phyloP scores from a whole-genome alignment of 805 yeast genomes.

The Candida nemodendra region DNA sequence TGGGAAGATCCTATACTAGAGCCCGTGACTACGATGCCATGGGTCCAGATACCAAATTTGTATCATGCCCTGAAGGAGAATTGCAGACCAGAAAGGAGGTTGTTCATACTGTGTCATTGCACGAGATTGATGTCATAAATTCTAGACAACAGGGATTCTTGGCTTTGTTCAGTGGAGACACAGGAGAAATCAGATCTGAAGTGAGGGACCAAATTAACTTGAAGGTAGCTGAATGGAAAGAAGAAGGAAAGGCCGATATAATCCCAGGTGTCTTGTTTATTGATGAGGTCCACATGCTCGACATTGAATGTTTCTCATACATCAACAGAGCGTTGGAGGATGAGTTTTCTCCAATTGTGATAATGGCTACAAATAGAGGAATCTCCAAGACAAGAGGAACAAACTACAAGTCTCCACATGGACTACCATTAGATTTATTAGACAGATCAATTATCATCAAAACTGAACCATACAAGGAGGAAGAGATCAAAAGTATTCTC shows the following conservation, averaged over 20 bases:
- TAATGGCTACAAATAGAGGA: slow-evolving; percentile 95
- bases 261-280: slow-evolving; percentile 97
- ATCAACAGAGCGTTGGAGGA: slow-evolving; percentile 92
- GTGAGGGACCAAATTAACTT: slow-evolving; percentile 56
- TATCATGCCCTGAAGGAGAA: slow-evolving; percentile 97
- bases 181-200: slow-evolving; percentile 90
- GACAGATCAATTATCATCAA: slow-evolving; percentile 90
- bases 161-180: slow-evolving; percentile 64
- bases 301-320: slow-evolving; percentile 93
- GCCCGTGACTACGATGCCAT: slow-evolving; percentile 98
- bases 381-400: slow-evolving; percentile 90
- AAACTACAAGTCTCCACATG: slow-evolving; percentile 89
- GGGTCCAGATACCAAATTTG: slow-evolving; percentile 86
- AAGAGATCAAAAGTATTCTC: slow-evolving; percentile 79
- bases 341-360: slow-evolving; percentile 89
- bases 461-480: slow-evolving; percentile 83
- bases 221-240: slow-evolving; percentile 93
- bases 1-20: slow-evolving; percentile 97
- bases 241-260: slow-evolving; percentile 96
- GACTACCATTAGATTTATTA: slow-evolving; percentile 91
- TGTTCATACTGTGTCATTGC: slow-evolving; percentile 95
- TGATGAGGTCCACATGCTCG: slow-evolving; percentile 98
- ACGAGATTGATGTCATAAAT: slow-evolving; percentile 94
- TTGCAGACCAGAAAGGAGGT: slow-evolving; percentile 97
- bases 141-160: slow-evolving; percentile 82